Conservation (phyloP, 2,329 filamentous ascomycete species). For the Coniochaeta sp. region DNA sequence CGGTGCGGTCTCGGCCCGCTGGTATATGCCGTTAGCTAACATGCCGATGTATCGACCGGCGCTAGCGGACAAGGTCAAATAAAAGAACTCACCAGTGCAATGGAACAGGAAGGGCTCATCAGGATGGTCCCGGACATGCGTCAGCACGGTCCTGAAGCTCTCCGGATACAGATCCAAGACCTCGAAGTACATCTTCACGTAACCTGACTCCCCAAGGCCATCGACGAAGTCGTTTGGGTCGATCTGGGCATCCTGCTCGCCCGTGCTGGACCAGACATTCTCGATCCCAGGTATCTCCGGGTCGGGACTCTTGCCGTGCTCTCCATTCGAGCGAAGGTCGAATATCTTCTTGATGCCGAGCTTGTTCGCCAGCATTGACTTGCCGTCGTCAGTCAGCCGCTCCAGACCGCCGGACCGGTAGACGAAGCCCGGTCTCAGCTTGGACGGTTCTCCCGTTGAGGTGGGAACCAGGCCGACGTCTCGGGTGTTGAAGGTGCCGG, state of each 20-base stretch:
- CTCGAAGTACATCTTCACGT: constrained; percentile 39
- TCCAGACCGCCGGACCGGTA: constrained; percentile 41
- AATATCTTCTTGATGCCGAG: constrained; percentile 38
- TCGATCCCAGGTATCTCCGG: constrained; percentile 36
- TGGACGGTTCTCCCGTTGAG: constrained; percentile 10
- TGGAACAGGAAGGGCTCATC: constrained; percentile 42
- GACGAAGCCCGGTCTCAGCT: constrained; percentile 31
- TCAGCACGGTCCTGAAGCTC: constrained; percentile 26
- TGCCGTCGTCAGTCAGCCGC: constrained; percentile 24
- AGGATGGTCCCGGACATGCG: constrained; percentile 39
- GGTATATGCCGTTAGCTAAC: not conserved
- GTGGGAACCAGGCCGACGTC: constrained; percentile 38
- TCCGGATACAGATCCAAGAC: constrained; percentile 34
- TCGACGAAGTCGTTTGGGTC: constrained; percentile 34
- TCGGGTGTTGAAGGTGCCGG: constrained; percentile 44
- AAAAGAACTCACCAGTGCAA: constrained; percentile 38
- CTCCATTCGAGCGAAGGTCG: constrained; percentile 40
- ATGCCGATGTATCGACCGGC: not conserved
- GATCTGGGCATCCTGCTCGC: constrained; percentile 28
- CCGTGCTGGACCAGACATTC: constrained; percentile 33
- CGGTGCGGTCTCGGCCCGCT: constrained; percentile 50
- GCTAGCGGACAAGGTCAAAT: not conserved
- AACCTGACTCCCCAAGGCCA: constrained; percentile 36
- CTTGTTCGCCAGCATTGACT: constrained; percentile 27
- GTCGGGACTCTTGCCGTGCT: constrained; percentile 35